phyloP scores from a whole-genome alignment of 257 asterid species.

The Nicotiana attenuata region DNA sequence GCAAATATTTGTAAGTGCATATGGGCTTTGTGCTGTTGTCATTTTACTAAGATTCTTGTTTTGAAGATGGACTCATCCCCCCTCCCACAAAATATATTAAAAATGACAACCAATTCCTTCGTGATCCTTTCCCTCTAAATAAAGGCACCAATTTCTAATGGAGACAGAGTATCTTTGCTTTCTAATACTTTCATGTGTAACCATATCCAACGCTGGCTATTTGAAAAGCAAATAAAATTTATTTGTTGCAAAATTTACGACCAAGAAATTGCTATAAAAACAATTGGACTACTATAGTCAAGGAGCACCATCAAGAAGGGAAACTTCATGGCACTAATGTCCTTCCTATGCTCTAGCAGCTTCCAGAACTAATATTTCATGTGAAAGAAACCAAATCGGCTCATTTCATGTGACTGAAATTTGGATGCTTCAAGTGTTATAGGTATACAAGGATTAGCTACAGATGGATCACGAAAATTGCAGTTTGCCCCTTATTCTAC shows the following conservation, averaged over 20 bases:
- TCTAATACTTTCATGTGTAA: neutral
- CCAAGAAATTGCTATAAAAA: constrained; percentile 6
- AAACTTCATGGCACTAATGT: neutral
- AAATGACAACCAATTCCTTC: neutral
- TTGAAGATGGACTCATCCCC: neutral
- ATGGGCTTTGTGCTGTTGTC: neutral
- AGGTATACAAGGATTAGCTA: constrained; percentile 8
- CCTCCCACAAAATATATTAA: neutral
- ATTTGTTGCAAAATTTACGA: neutral
- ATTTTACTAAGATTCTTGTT: neutral
- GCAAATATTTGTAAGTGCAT: constrained; percentile 47
- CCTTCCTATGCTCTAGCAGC: neutral
- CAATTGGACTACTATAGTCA: neutral
- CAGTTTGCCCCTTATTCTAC: neutral
- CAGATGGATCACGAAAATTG: neutral
- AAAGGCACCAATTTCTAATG: neutral
- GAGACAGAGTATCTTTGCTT: neutral
- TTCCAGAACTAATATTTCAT: neutral
- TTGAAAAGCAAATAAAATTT: neutral
- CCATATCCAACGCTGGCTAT: neutral
- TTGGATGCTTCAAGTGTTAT: neutral
- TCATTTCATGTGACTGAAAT: neutral
- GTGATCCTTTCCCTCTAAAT: constrained; percentile 1
- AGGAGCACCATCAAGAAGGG: constrained; percentile 2
- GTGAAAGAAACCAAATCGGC: neutral